Percentiles rank a stretch among this genome's conserved stretches.
Conservation (phyloP, 257 asterid genomes). For the Solanum chilense region DNA sequence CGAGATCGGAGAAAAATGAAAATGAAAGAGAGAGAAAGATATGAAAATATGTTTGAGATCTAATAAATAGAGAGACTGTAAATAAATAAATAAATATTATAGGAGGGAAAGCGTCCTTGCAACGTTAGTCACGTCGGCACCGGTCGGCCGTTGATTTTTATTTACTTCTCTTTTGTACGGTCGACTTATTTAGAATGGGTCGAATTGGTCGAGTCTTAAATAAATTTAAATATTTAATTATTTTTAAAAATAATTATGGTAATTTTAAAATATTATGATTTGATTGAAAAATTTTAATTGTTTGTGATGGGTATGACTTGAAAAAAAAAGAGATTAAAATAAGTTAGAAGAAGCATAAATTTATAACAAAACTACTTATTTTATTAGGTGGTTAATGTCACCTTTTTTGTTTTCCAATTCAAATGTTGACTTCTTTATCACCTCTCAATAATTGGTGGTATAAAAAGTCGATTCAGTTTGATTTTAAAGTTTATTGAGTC, state of each 20-base stretch:
- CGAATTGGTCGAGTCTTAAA: too few species aligned
- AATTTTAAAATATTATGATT: too few species aligned
- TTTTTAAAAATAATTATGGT: too few species aligned
- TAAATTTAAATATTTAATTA: too few species aligned
- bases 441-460: background rate
- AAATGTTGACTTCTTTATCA: background rate
- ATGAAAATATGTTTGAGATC: constrained; percentile 13
- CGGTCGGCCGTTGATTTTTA: constrained; percentile 25
- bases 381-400: background rate
- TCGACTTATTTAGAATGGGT: background rate
- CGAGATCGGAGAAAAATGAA: constrained; percentile 35
- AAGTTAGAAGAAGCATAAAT: background rate
- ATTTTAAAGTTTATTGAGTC: too few species aligned
- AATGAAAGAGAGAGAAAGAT: background rate
- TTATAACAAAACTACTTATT: background rate
- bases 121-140: constrained; percentile 15
- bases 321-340: background rate
- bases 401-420: background rate
- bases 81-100: background rate
- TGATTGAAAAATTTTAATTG: too few species aligned
- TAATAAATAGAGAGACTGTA: constrained; percentile 30
- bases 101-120: constrained; percentile 35
- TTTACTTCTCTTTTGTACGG: background rate
- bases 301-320: background rate
- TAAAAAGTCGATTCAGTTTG: background rate